A percentile compares a stretch with the other conserved stretches of the same genome.
These are phyloP conservation scores for Tricholoma matsutake DNA, from an alignment of 768 basidiomycete species.

Conservation along the genomic window DNA sequence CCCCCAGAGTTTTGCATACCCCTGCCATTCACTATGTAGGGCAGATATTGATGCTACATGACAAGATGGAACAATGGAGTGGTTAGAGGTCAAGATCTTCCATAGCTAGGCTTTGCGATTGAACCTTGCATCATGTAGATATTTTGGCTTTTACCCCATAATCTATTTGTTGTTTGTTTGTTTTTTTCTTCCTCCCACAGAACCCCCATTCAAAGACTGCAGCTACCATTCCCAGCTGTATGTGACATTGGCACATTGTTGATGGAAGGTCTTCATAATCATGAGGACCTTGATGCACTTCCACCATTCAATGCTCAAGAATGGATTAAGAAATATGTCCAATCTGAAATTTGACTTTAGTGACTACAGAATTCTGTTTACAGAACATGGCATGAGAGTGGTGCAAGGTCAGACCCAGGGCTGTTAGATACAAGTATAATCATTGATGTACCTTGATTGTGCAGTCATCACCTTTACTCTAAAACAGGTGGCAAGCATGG, in stretches of 20 bases:
- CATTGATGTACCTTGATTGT: neutral
- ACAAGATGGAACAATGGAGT: neutral
- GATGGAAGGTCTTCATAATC: neutral
- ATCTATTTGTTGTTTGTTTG: neutral
- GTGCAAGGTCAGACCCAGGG: neutral
- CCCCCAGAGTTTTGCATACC: no score
- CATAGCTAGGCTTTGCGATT: neutral
- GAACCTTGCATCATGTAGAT: neutral
- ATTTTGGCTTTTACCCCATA: neutral
- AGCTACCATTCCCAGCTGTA: neutral
- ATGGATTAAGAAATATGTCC: neutral
- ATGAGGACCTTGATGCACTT: neutral
- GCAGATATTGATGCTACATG: neutral
- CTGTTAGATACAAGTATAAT: neutral
- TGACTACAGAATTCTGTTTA: neutral
- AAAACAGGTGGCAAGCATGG: no score
- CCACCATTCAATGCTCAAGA: neutral
- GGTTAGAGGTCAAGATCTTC: neutral
- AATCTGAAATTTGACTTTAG: neutral
- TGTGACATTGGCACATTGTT: neutral
- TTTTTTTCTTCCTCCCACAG: neutral
- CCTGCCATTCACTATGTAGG: no score
- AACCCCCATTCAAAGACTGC: no score
- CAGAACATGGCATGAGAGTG: neutral
- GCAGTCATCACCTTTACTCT: no score